Base-by-base conservation (phyloP, 129 eudicot species). In the Dittrichia graveolens region DNA sequence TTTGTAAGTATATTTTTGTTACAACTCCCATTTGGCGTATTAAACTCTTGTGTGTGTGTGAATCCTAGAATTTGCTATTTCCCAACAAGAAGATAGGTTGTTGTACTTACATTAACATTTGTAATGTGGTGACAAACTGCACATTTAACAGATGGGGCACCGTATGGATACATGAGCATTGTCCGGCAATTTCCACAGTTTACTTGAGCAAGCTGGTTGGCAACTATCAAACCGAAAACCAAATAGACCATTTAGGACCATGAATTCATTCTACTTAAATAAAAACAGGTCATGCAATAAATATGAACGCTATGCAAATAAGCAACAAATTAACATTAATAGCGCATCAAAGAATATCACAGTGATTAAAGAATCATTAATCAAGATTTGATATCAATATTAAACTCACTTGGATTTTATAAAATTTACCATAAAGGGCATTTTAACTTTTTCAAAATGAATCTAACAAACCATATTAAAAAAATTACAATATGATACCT, bases 111-210 rank as follows among this genome's bases (percentile, higher is more conserved):
- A 71, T 84, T 88, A 53, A 87, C 91, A 70, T 87, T 87, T 11
- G 96, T 87, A 79, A 90, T 84, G 61, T 71, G 83, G 59, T 90
- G 95, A 80, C 96, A 90, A 76, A 90, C 71, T 15, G 95, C 95
- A 62, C 96, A 90, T 83, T 85, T 90, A 69, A 90, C 96, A 11
- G 96, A 90, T 10, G 95, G 95, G 6, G 96, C 89, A 72, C 96
- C 96, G 48, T 76, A 84, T 24, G 96, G 96, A 76, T 90, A 90
- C 96, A 90, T 90, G 65, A 90, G 67, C 65, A 60, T 77, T 39
- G 87, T 87, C 42, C 80, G 84, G 64, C 96, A 90, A 73, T 86
- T 85, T 13, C 95, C 96, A 80, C 96, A 90, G 73, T 82, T 86
- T 52, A 90, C 87, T 67, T 86, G 93, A 82, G 96, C 95, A 71